Conservation (phyloP, 306 rosid genomes). For the Ormosia semicastrata region DNA sequence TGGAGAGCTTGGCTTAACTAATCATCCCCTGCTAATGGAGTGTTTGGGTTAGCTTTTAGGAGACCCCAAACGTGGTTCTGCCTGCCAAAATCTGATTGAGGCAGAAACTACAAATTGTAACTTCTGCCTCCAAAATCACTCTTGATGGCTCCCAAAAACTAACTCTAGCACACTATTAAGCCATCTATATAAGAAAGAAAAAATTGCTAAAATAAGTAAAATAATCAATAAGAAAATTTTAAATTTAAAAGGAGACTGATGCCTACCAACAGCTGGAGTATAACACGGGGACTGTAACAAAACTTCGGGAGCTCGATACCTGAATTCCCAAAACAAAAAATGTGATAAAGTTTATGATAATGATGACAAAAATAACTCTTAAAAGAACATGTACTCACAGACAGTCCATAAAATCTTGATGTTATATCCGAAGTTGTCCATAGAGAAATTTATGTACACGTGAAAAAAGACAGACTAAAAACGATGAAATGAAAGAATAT, state of each 20-base stretch:
- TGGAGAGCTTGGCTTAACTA: not conserved
- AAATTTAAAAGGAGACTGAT: slow-evolving; percentile 4
- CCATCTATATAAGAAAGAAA: not conserved
- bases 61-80: slow-evolving; percentile 3
- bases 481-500: slow-evolving; percentile 12
- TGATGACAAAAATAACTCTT: not conserved
- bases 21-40: not conserved
- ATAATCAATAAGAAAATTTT: not conserved
- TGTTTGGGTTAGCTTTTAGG: not conserved
- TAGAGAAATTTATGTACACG: not conserved
- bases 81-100: not conserved
- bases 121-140: slow-evolving; percentile 5
- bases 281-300: slow-evolving; percentile 67
- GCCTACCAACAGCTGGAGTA: slow-evolving; percentile 86
- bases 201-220: not conserved
- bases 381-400: not conserved
- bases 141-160: slow-evolving; percentile 7
- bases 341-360: not conserved
- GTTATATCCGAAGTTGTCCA: not conserved
- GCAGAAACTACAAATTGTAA: slow-evolving; percentile 21
- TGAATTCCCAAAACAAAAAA: slow-evolving; percentile 32
- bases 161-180: not conserved
- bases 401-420: not conserved
- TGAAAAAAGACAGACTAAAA: slow-evolving; percentile 1
- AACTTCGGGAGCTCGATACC: slow-evolving; percentile 96